Conservation (phyloP, 331 rosid genomes). For the Spiraea crenata region DNA sequence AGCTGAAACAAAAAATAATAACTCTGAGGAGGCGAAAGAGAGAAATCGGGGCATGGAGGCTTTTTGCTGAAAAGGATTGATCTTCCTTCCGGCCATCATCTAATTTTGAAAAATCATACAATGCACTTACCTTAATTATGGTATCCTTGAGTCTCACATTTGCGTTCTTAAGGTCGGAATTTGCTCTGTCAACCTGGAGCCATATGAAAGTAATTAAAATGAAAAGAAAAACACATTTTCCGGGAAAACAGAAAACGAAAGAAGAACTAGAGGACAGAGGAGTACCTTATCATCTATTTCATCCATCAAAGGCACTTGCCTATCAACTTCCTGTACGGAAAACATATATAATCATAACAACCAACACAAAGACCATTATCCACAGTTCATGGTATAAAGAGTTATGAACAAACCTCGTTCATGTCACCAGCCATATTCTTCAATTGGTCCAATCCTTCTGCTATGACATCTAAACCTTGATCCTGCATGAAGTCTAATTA, state of each 20-base stretch:
- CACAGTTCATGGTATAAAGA: not conserved
- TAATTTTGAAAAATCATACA: not conserved
- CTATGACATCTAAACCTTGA: slow-evolving; percentile 42
- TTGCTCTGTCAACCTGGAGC: slow-evolving; percentile 40
- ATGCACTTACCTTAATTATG: slow-evolving; percentile 17
- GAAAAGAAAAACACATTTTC: not conserved
- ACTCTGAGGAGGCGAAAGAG: not conserved
- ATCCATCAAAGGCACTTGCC: slow-evolving; percentile 36
- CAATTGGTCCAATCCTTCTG: slow-evolving; percentile 40
- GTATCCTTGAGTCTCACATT: slow-evolving; percentile 43
- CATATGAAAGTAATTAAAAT: not conserved
- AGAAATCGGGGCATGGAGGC: too few relatives aligned
- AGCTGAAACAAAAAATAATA: slow-evolving; percentile 20
- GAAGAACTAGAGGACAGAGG: not conserved
- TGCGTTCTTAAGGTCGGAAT: slow-evolving; percentile 32
- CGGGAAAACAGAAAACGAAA: not conserved
- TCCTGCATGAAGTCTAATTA: slow-evolving; percentile 25
- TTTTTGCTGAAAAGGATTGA: not conserved
- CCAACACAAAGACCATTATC: not conserved
- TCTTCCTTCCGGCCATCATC: not conserved
- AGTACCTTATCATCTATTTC: slow-evolving; percentile 42
- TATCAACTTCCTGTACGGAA: slow-evolving; percentile 31
- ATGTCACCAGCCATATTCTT: slow-evolving; percentile 41
- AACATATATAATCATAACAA: not conserved
- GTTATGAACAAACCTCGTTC: slow-evolving; percentile 35